These are phyloP conservation scores for Agapanthus africanus DNA, from an alignment of 106 monocot species.

Conservation along the genomic window DNA sequence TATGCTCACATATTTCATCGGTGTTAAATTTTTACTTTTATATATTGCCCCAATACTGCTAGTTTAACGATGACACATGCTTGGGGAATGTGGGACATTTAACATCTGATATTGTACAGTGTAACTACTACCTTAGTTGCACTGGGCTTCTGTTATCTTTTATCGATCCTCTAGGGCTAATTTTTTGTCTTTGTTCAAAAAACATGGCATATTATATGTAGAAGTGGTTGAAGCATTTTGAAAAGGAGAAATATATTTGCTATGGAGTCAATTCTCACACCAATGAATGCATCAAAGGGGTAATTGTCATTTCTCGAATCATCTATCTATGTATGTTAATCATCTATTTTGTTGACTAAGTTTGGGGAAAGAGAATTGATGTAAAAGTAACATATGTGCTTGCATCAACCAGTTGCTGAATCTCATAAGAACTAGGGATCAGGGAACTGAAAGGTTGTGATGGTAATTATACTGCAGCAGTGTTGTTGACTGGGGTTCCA, in stretches of 20 bases:
- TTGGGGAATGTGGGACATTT: no score
- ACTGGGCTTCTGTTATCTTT: no score
- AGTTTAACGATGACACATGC: no score
- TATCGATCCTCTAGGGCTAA: no score
- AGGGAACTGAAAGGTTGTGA: constrained; percentile 41
- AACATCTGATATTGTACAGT: no score
- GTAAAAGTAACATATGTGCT: neutral
- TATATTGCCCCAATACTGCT: no score
- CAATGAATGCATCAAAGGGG: constrained; percentile 57
- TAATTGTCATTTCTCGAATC: constrained; percentile 9
- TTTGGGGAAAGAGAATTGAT: neutral
- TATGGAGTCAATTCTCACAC: constrained; percentile 69
- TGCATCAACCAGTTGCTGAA: constrained; percentile 48
- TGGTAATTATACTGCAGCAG: constrained; percentile 40
- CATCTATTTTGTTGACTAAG: neutral
- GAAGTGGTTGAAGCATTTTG: constrained; percentile 54
- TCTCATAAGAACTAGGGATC: constrained; percentile 28
- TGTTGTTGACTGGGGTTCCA: constrained; percentile 72
- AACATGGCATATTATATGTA: constrained; percentile 18
- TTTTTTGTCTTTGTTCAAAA: no score
- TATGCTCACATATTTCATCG: constrained; percentile 11
- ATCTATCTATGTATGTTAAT: neutral
- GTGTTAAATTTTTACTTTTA: neutral
- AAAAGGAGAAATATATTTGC: constrained; percentile 34
- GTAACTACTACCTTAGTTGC: no score